Conservation (phyloP, 2,329 filamentous ascomycete species). For the Colletotrichum somersetense region DNA sequence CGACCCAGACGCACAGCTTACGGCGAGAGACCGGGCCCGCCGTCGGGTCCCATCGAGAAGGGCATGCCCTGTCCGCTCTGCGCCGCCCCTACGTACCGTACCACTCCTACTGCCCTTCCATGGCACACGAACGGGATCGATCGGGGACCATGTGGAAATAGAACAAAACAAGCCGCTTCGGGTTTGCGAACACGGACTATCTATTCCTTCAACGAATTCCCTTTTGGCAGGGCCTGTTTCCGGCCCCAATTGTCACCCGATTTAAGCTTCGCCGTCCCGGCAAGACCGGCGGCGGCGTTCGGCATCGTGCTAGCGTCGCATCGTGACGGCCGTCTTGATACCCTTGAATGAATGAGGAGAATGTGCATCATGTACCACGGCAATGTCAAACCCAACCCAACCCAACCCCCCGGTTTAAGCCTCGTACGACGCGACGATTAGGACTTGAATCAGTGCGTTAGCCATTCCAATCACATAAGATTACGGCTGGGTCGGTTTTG, state of each 20-base stretch:
- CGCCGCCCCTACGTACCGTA: not conserved
- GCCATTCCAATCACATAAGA: not conserved
- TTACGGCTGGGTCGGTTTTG: not conserved
- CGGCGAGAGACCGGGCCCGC: not conserved
- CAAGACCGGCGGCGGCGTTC: conserved; percentile 3
- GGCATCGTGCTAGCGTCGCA: conserved; percentile 1
- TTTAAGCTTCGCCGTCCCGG: not conserved
- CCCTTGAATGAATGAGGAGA: not conserved
- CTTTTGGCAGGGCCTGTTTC: conserved; percentile 4
- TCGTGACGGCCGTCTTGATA: not conserved
- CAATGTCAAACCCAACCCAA: not conserved
- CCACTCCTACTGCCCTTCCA: conserved; percentile 4
- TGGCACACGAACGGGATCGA: conserved; percentile 34
- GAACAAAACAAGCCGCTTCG: not conserved
- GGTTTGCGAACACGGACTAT: not conserved
- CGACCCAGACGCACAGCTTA: not conserved
- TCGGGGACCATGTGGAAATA: conserved; percentile 30
- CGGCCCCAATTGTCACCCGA: not conserved
- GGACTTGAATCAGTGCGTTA: conserved; percentile 8
- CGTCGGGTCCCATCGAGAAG: not conserved
- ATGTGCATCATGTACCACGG: not conserved
- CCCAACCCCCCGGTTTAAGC: too few relatives aligned
- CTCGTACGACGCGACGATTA: too few relatives aligned
- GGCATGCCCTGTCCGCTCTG: not conserved
- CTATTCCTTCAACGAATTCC: not conserved